Percentiles rank a stretch among this genome's conserved stretches.
Conservation (phyloP, 2,329 filamentous ascomycete species). For the Ophiocordyceps camponoti-saundersi region DNA sequence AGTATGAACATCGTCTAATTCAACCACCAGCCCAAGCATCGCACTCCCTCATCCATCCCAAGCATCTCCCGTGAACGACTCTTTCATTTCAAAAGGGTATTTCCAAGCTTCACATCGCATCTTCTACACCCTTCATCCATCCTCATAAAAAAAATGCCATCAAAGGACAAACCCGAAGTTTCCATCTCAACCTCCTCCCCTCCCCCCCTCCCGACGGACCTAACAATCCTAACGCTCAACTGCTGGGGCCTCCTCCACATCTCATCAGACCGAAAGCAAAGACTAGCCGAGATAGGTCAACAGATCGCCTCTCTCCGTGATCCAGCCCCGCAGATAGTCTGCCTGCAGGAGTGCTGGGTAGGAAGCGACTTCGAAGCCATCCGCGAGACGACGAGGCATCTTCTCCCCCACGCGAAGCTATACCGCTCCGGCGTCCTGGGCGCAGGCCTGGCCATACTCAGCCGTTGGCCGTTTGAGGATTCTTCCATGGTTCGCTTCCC, state of each 20-base stretch:
- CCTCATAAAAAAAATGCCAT: too few relatives aligned
- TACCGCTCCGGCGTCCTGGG: slow-evolving; percentile 84
- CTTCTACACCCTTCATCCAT: too few relatives aligned
- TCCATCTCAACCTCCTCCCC: slow-evolving; percentile 17
- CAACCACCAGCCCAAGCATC: too few relatives aligned
- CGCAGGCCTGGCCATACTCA: slow-evolving; percentile 74
- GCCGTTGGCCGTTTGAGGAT: slow-evolving; percentile 82
- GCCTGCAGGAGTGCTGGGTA: slow-evolving; percentile 91
- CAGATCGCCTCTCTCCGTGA: slow-evolving; percentile 47
- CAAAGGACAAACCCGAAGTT: background rate
- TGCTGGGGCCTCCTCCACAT: slow-evolving; percentile 93
- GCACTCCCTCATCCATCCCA: too few relatives aligned
- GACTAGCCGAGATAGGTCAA: slow-evolving; percentile 68
- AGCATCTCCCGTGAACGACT: too few relatives aligned
- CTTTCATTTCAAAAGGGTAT: too few relatives aligned
- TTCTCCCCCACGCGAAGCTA: slow-evolving; percentile 84
- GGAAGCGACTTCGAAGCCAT: slow-evolving; percentile 70
- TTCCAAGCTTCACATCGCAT: too few relatives aligned
- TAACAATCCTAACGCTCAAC: slow-evolving; percentile 79
- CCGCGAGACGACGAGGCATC: slow-evolving; percentile 50
- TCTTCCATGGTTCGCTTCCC: slow-evolving; percentile 74
- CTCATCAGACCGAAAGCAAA: slow-evolving; percentile 58
- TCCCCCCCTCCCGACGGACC: slow-evolving; percentile 17
- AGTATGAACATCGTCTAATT: too few relatives aligned
- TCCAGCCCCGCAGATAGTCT: slow-evolving; percentile 67